Base-by-base conservation (phyloP, 1,284 basidiomycete species). In the Cerrena zonata region DNA sequence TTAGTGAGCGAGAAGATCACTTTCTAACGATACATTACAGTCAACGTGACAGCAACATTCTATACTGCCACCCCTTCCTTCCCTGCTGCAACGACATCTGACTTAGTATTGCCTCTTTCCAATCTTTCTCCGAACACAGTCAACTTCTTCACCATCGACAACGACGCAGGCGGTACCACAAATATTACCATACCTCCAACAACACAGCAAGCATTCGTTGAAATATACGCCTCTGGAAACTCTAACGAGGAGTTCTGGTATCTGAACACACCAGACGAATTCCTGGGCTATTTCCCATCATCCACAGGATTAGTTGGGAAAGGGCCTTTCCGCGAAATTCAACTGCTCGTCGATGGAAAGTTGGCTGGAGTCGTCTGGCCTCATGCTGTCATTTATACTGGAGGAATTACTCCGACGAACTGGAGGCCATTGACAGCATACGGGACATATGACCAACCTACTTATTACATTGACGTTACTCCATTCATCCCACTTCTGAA, bases 171-270 rank as follows among this genome's bases (percentile, higher is more conserved):
- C 40, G 65, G 57, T 7, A 41, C 39, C 18, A 41, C n/a, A 55
- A 67, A 52, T 64, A 70, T 86, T 2, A 84, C 79, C 0, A 62
- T 88, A 18, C 86, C 85, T 23, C 72, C 65, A 52, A 86, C 85
- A 51, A 71, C 83, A 2, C 74, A 84, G 3, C 67, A 79, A 52
- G 72, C 84, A 5, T 86, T 79, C 56, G 81, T 82, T 11, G 86
- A 86, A 61, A 63, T 87, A 3, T 79, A 79, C 53, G 81, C 83
- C 18, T 85, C 84, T 3, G 84, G 85, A 1, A 86, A 86, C 57
- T 75, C 72, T 1, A 65, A 78, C 4, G 86, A 88, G 65, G 86
- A 89, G 63, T 85, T 85, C 59, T 88, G 85, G 84, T 90, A 86
- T 60, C 79, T 75, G 63, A 86, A 87, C 55, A 69, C 75, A 30